Percentiles rank a stretch among this genome's conserved stretches.
Evolutionary conservation across 352 stramenopile genomes (phyloP).

Genomic region (Phytopythium mirpurense): DNA sequence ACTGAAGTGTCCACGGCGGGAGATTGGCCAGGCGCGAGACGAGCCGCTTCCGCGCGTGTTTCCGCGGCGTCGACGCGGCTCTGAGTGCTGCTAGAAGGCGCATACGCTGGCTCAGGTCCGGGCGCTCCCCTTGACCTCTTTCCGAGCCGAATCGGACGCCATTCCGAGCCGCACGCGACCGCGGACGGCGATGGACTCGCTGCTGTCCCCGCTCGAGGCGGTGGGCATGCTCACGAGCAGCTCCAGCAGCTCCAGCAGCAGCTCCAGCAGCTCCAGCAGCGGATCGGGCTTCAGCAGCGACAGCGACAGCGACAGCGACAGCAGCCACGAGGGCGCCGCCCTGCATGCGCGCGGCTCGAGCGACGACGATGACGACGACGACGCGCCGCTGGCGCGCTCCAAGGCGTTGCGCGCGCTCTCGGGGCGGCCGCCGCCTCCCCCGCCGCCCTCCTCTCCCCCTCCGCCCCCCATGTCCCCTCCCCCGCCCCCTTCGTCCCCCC

Average conservation of each 20-base stretch:
- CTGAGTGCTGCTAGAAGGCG: background rate
- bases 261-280: constrained; percentile 20
- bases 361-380: constrained; percentile 34
- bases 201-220: constrained; percentile 27
- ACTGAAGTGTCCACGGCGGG: background rate
- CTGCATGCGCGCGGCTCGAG: constrained; percentile 23
- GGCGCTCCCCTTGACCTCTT: background rate
- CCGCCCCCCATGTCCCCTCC: constrained; percentile 26
- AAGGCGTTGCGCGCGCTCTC: constrained; percentile 7
- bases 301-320: constrained; percentile 25
- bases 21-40: too few relatives aligned
- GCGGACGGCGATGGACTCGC: constrained; percentile 17
- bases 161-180: too few relatives aligned
- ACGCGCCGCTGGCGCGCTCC: constrained; percentile 11
- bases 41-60: background rate
- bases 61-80: background rate
- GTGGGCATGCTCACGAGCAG: constrained; percentile 17
- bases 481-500: constrained; percentile 15
- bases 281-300: constrained; percentile 12
- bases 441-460: constrained; percentile 19
- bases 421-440: constrained; percentile 21
- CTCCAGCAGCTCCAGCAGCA: constrained; percentile 34
- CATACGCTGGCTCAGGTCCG: background rate
- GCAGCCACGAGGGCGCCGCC: constrained; percentile 16
- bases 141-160: background rate